A percentile compares a stretch with the other conserved stretches of the same genome.
These are phyloP conservation scores for Dryadomyces sulphureus DNA, from an alignment of 2,329 filamentous ascomycete species.

Conservation along the genomic window DNA sequence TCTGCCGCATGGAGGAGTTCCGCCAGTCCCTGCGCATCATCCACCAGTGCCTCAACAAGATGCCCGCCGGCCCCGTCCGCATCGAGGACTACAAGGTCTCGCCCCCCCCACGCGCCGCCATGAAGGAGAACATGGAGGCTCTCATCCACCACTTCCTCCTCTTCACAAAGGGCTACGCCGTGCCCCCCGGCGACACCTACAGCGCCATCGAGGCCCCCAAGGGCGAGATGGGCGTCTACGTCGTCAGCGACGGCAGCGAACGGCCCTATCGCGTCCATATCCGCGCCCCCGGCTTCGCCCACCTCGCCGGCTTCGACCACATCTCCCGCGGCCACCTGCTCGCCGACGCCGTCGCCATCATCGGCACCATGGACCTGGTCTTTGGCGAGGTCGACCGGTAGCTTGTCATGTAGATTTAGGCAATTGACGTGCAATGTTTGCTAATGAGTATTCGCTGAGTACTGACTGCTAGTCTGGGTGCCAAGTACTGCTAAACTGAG, in stretches of 20 bases:
- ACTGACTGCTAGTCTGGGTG: no score
- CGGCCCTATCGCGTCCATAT: conserved; percentile 97
- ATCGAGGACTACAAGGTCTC: conserved; percentile 99
- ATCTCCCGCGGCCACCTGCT: conserved; percentile 82
- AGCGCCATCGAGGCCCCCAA: conserved; percentile 98
- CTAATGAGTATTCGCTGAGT: no score
- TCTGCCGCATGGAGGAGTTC: conserved; percentile 99
- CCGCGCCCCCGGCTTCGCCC: conserved; percentile 88
- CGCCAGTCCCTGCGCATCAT: conserved; percentile 96
- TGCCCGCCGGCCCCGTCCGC: conserved; percentile 85
- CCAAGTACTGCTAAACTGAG: no score
- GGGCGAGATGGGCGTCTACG: conserved; percentile 96
- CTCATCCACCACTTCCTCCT: conserved; percentile 98
- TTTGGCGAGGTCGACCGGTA: conserved; percentile 47
- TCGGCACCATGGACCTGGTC: conserved; percentile 79
- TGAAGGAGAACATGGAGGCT: conserved; percentile 99
- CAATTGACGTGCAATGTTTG: no score
- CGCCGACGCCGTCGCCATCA: conserved; percentile 92
- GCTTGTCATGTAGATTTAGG: no score
- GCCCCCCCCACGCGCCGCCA: conserved; percentile 86
- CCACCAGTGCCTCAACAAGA: conserved; percentile 97
- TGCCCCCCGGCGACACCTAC: conserved; percentile 96
- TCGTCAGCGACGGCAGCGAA: conserved; percentile 93
- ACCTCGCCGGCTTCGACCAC: conserved; percentile 88
- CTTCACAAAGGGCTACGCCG: conserved; percentile 95